Percentiles rank a stretch among this genome's conserved stretches.
phyloP scores from a whole-genome alignment of 1,139 yeast species.

The Pichia sp. region DNA sequence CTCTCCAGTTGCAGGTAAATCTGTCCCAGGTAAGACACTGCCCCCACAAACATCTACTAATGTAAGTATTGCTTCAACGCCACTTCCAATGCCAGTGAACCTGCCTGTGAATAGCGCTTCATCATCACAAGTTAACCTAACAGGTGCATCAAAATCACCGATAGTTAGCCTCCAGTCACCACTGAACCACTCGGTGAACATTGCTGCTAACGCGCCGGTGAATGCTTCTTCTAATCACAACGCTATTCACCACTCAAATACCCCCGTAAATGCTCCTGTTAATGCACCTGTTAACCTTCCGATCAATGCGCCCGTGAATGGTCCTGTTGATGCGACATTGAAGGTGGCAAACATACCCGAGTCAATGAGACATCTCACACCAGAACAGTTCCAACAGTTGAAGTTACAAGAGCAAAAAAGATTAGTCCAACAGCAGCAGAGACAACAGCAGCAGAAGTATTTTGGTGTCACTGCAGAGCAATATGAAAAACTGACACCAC shows the following conservation, averaged over 20 bases:
- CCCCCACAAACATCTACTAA: not conserved
- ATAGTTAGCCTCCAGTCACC: not conserved
- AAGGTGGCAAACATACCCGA: not conserved
- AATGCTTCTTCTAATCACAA: slow-evolving; percentile 5
- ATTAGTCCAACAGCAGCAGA: slow-evolving; percentile 12
- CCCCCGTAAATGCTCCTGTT: slow-evolving; percentile 3
- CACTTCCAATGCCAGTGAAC: slow-evolving; percentile 1
- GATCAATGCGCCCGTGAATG: slow-evolving; percentile 1
- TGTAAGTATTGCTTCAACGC: not conserved
- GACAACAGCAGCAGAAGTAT: slow-evolving; percentile 23
- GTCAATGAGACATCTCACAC: not conserved
- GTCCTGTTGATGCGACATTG: not conserved
- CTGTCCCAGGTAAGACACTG: slow-evolving; percentile 3
- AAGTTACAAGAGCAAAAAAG: slow-evolving; percentile 14
- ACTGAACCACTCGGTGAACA: slow-evolving; percentile 1
- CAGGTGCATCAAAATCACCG: not conserved
- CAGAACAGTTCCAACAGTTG: slow-evolving; percentile 4
- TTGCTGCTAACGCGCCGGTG: slow-evolving; percentile 3
- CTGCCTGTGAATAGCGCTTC: not conserved
- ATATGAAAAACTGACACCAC: slow-evolving; percentile 28
- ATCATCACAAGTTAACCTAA: too few species aligned
- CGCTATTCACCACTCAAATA: slow-evolving; percentile 5
- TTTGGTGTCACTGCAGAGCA: slow-evolving; percentile 32
- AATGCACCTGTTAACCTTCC: slow-evolving; percentile 4
- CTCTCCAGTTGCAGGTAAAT: slow-evolving; percentile 3